phyloP scores from a whole-genome alignment of 2,329 filamentous ascomycete species.

The Claviceps paspali region DNA sequence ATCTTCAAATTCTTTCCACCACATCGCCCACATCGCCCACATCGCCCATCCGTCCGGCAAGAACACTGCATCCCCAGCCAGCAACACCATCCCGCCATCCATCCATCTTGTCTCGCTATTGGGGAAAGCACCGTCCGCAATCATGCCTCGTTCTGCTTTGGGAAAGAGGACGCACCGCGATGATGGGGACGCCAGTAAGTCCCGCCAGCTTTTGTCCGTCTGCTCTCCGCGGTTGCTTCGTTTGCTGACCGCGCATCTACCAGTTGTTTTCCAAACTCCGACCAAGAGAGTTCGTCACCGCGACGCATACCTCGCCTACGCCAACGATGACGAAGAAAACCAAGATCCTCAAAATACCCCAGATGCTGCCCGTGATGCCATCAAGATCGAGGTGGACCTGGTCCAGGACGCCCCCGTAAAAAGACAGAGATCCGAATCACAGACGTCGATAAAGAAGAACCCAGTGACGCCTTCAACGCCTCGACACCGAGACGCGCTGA shows the following conservation, averaged over 20 bases:
- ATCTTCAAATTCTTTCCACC: too few relatives aligned
- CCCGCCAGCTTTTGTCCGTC: neutral
- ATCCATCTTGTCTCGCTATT: too few relatives aligned
- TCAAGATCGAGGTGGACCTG: conserved; percentile 28
- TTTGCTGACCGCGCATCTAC: conserved; percentile 5
- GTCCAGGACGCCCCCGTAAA: conserved; percentile 17
- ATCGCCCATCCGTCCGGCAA: neutral
- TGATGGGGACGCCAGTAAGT: conserved; percentile 17
- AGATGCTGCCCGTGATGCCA: conserved; percentile 16
- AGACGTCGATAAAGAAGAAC: conserved; percentile 23
- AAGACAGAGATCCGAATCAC: conserved; percentile 15
- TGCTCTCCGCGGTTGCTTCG: neutral
- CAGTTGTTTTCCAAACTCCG: conserved; percentile 18
- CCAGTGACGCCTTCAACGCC: conserved; percentile 59
- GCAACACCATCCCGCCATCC: conserved; percentile 3
- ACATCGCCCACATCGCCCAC: neutral
- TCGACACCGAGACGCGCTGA: conserved; percentile 64
- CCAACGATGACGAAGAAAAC: conserved; percentile 48
- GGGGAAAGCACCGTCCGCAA: conserved; percentile 8
- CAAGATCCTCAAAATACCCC: conserved; percentile 26
- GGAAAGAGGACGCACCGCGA: conserved; percentile 21
- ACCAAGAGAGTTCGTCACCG: conserved; percentile 31
- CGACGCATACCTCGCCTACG: conserved; percentile 28
- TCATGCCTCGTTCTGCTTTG: conserved; percentile 17
- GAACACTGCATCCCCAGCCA: conserved; percentile 1